These are phyloP conservation scores for Excoecaria agallocha DNA, from an alignment of 345 rosid genomes.

Conservation along the genomic window DNA sequence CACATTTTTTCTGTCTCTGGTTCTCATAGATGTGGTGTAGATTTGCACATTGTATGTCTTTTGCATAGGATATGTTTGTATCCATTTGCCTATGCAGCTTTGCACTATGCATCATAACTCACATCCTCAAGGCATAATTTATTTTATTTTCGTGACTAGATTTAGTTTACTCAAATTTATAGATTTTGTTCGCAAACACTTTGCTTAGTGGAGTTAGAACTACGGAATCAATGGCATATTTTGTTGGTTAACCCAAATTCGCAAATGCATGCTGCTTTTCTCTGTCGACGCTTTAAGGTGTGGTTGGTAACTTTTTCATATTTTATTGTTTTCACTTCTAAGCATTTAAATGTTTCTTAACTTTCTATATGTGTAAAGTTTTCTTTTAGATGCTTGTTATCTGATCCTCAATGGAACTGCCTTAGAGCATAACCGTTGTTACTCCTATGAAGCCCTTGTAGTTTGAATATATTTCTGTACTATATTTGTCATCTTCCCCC, in stretches of 20 bases:
- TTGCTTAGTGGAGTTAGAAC: not conserved
- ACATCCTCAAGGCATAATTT: not conserved
- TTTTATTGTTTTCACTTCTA: not conserved
- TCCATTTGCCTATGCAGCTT: not conserved
- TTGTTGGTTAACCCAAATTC: not conserved
- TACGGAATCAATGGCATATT: not conserved
- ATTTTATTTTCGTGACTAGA: not conserved
- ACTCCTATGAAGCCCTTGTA: not conserved
- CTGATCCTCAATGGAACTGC: not conserved
- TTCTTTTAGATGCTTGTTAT: slow-evolving; percentile 1
- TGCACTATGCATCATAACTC: not conserved
- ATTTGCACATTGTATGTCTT: not conserved
- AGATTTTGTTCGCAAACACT: not conserved
- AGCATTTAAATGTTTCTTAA: not conserved
- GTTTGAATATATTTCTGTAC: not conserved
- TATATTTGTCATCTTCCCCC: not conserved
- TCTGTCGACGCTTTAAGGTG: not conserved
- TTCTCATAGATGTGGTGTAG: not conserved
- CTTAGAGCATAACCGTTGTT: not conserved
- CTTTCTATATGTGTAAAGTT: not conserved
- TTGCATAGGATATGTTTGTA: not conserved
- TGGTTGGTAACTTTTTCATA: not conserved
- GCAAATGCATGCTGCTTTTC: not conserved
- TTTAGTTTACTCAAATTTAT: not conserved
- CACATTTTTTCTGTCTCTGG: not conserved